phyloP scores from a whole-genome alignment of 768 basidiomycete species.

The Suillus sp. region DNA sequence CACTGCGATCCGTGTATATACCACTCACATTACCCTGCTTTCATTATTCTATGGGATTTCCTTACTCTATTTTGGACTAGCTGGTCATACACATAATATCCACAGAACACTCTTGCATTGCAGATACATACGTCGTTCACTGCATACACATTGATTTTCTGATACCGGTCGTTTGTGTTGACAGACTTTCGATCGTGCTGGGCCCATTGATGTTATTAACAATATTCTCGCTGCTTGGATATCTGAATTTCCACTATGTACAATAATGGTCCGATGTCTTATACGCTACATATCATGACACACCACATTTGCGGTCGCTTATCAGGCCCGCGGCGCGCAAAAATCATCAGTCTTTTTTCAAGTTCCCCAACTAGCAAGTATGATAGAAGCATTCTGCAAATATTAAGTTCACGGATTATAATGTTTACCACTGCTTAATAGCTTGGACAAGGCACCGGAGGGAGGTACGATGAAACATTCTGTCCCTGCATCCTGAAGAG shows the following conservation, averaged over 20 bases:
- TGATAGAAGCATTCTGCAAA: not conserved
- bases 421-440: conserved; percentile 6
- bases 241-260: not conserved
- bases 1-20: not conserved
- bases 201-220: not conserved
- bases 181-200: not conserved
- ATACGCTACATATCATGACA: not conserved
- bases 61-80: conserved; percentile 3
- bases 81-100: not conserved
- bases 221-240: not conserved
- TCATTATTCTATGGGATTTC: not conserved
- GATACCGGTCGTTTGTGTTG: not conserved
- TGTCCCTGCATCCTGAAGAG: conserved; percentile 13
- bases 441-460: conserved; percentile 15
- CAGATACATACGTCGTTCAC: not conserved
- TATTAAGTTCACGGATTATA: not conserved
- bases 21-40: not conserved
- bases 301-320: not conserved
- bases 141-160: not conserved
- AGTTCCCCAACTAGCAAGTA: not conserved
- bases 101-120: not conserved
- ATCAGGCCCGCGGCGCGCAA: not conserved
- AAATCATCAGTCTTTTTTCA: not conserved
- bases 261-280: not conserved
- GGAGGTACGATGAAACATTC: conserved; percentile 12